These are phyloP conservation scores for Jatropha curcas DNA, from an alignment of 345 rosid genomes.

Conservation along the genomic window DNA sequence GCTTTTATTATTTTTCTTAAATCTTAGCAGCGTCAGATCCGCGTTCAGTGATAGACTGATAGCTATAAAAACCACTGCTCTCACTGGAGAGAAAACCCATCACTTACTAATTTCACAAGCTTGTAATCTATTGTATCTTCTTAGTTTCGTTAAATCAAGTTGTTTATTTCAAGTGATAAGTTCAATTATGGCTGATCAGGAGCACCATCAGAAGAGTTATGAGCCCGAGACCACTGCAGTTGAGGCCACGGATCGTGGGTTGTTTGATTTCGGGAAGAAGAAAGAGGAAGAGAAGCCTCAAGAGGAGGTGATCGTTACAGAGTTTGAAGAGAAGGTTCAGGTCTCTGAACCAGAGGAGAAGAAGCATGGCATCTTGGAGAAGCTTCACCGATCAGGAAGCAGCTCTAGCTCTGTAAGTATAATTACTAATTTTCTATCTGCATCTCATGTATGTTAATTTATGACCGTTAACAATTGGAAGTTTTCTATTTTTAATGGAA, in stretches of 20 bases:
- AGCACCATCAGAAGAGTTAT: conserved; percentile 39
- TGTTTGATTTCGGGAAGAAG: conserved; percentile 79
- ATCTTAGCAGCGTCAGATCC: conserved; percentile 36
- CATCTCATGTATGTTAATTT: background rate
- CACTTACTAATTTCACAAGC: background rate
- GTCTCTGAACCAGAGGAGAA: conserved; percentile 59
- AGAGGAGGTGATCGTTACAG: conserved; percentile 52
- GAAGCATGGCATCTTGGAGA: conserved; percentile 56
- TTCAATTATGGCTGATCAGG: conserved; percentile 56
- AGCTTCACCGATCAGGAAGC: conserved; percentile 69
- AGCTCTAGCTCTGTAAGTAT: conserved; percentile 95
- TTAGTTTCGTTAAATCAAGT: background rate
- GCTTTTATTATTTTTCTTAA: background rate
- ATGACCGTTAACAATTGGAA: no score
- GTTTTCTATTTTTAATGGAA: no score
- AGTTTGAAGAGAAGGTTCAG: conserved; percentile 67
- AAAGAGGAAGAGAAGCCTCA: conserved; percentile 61
- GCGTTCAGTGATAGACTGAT: conserved; percentile 25
- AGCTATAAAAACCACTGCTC: conserved; percentile 29
- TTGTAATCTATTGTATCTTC: background rate
- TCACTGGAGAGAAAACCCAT: background rate
- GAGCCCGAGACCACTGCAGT: conserved; percentile 39
- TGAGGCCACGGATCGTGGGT: conserved; percentile 71
- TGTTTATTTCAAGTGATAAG: background rate
- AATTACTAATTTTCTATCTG: no score